These are phyloP conservation scores for Raphanus raphanistrum DNA, from an alignment of 345 rosid genomes.

Conservation along the genomic window DNA sequence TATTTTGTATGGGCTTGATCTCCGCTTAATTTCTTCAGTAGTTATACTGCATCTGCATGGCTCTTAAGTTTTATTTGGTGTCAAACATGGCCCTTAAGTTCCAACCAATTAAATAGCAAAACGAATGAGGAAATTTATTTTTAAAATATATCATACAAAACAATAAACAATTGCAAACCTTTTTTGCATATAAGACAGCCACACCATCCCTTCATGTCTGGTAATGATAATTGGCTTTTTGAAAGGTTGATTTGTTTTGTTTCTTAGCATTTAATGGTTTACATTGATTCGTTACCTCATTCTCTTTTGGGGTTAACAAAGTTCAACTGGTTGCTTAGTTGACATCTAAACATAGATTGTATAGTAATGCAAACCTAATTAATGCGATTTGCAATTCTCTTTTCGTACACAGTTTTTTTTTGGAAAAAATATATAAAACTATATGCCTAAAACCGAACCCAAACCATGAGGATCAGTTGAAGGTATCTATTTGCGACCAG, in stretches of 20 bases:
- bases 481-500: background rate
- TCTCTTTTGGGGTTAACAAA: background rate
- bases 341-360: background rate
- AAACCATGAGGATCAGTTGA: background rate
- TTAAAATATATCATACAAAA: background rate
- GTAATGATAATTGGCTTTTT: slow-evolving; percentile 27
- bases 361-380: background rate
- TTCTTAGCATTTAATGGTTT: slow-evolving; percentile 14
- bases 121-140: background rate
- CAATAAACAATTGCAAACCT: slow-evolving; percentile 10
- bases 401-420: background rate
- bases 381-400: background rate
- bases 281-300: slow-evolving; percentile 9
- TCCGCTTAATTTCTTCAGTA: too few relatives aligned
- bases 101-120: slow-evolving; percentile 24
- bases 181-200: slow-evolving; percentile 24
- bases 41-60: background rate
- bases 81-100: background rate
- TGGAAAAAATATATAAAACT: background rate
- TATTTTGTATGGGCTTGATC: too few relatives aligned
- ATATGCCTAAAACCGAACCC: background rate
- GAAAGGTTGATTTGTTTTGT: slow-evolving; percentile 29
- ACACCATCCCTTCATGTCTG: slow-evolving; percentile 22
- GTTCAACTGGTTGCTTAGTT: background rate
- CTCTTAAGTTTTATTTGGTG: background rate